phyloP scores from a whole-genome alignment of 1,139 yeast genomes.

The Magnusiomyces tetraspermus region DNA sequence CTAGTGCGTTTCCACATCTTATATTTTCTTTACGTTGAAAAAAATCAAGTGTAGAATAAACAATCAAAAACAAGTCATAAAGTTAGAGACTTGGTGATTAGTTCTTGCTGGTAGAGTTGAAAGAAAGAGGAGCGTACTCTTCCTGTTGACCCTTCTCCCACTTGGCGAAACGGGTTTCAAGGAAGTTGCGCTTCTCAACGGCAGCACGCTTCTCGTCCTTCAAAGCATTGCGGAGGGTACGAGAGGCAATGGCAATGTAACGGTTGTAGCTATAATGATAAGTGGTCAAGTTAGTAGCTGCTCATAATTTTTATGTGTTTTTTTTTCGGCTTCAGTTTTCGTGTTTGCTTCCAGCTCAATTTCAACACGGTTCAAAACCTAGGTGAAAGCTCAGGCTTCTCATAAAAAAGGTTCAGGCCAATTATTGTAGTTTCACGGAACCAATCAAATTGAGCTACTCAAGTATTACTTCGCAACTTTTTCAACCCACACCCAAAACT shows the following conservation, averaged over 20 bases:
- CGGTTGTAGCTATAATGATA: conserved; percentile 52
- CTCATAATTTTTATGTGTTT: too few species aligned
- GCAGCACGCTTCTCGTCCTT: conserved; percentile 76
- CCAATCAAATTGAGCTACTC: too few species aligned
- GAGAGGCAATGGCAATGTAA: conserved; percentile 86
- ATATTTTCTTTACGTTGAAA: too few species aligned
- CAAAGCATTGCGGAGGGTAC: conserved; percentile 77
- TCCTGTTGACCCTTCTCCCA: conserved; percentile 56
- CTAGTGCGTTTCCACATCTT: too few species aligned
- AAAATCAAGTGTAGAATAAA: not conserved
- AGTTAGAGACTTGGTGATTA: not conserved
- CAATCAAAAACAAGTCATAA: too few species aligned
- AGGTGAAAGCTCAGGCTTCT: too few species aligned
- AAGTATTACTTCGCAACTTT: too few species aligned
- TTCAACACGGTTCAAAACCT: too few species aligned
- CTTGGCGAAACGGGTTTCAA: conserved; percentile 70
- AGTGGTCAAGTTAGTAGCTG: not conserved
- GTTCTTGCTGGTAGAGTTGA: conserved; percentile 5
- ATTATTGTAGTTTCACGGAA: too few species aligned
- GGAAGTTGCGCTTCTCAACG: conserved; percentile 63
- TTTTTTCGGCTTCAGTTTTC: too few species aligned
- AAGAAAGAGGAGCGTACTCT: conserved; percentile 19
- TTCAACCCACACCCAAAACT: not conserved
- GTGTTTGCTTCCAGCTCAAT: too few species aligned
- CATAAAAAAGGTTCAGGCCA: too few species aligned